Evolutionary conservation across 805 yeast genomes (phyloP).

Genomic region (Brettanomyces bruxellensis): DNA sequence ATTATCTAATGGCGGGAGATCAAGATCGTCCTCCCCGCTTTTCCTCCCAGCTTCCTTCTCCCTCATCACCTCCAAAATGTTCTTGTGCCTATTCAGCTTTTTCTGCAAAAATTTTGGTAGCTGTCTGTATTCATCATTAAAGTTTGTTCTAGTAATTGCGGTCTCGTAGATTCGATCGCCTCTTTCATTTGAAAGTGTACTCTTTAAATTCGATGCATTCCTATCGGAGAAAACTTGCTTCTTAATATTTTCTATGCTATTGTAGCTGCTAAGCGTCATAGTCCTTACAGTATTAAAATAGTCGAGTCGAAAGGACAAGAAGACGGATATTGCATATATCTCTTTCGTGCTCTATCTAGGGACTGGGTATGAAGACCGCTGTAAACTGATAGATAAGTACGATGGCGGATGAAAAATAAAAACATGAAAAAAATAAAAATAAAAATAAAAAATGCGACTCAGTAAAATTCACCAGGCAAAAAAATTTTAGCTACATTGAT

Average conservation of each 20-base stretch:
- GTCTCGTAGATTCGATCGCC: slow-evolving; percentile 6
- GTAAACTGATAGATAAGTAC: no score
- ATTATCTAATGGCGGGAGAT: slow-evolving; percentile 8
- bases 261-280: no score
- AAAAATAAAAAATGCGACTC: no score
- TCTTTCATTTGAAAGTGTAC: slow-evolving; percentile 3
- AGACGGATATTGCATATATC: no score
- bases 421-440: no score
- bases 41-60: slow-evolving; percentile 1
- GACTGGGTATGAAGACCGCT: no score
- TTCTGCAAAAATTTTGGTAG: slow-evolving; percentile 11
- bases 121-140: slow-evolving; percentile 3
- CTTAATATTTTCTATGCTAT: neutral
- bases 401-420: no score
- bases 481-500: no score
- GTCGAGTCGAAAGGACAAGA: no score
- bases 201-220: neutral
- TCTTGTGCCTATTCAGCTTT: slow-evolving; percentile 3
- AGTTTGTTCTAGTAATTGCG: slow-evolving; percentile 7
- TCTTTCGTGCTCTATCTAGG: no score
- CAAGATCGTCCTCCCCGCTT: slow-evolving; percentile 6
- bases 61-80: slow-evolving; percentile 15
- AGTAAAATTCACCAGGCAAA: no score
- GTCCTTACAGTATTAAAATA: no score
- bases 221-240: neutral